phyloP scores from a whole-genome alignment of 73 alveolate species.

The Blepharisma stoltei region DNA sequence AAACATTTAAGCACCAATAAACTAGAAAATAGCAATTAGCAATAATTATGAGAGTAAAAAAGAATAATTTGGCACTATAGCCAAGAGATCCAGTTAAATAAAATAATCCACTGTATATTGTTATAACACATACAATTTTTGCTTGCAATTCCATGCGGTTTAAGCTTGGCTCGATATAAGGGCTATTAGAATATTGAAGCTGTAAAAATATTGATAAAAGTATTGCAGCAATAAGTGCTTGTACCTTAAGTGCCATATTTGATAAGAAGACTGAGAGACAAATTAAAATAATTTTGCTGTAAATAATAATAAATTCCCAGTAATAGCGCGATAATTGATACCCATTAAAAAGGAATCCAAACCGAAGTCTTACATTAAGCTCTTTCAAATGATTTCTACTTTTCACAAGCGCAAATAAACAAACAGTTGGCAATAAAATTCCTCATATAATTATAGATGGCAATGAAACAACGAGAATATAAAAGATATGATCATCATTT shows the following conservation, averaged over 20 bases:
- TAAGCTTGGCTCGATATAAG: neutral
- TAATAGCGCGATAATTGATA: conserved; percentile 42
- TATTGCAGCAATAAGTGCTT: neutral
- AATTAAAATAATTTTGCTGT: conserved; percentile 46
- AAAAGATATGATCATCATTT: conserved; percentile 28
- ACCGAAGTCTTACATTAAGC: conserved; percentile 39
- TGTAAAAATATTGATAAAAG: neutral
- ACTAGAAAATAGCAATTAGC: neutral
- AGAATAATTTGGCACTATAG: neutral
- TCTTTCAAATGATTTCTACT: neutral
- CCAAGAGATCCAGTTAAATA: neutral
- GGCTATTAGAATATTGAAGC: neutral
- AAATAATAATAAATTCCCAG: conserved; percentile 65
- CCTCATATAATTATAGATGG: conserved; percentile 49
- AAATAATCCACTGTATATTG: conserved; percentile 21
- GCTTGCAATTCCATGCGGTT: neutral
- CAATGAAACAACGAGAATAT: conserved; percentile 33
- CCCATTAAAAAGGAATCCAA: conserved; percentile 65
- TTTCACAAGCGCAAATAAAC: neutral
- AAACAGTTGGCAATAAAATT: neutral
- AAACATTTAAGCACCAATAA: neutral
- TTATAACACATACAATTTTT: neutral
- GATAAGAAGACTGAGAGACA: conserved; percentile 39
- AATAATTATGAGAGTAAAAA: neutral
- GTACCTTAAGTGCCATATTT: neutral